Percentiles rank a stretch among this genome's conserved stretches.
These are phyloP conservation scores for Epicoccum sorghinum DNA, from an alignment of 2,329 filamentous ascomycete species.

Conservation along the genomic window DNA sequence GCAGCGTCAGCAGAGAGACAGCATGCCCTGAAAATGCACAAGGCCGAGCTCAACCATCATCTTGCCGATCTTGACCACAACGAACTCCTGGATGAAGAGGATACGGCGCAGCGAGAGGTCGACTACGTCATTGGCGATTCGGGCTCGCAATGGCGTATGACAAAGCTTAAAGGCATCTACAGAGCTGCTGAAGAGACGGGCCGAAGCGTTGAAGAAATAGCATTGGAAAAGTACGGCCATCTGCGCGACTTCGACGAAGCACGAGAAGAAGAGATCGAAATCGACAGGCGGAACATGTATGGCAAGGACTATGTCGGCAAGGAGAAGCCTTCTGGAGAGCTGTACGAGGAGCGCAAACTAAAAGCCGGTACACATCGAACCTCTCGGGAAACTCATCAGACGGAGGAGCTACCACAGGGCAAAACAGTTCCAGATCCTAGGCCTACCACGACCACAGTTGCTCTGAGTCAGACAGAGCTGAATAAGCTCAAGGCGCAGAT, in stretches of 20 bases:
- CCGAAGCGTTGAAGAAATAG: constrained; percentile 78
- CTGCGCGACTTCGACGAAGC: constrained; percentile 89
- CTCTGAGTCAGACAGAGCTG: constrained; percentile 76
- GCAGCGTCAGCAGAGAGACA: constrained; percentile 59
- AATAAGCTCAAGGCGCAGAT: constrained; percentile 92
- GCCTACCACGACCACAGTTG: constrained; percentile 55
- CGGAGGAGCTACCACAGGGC: constrained; percentile 57
- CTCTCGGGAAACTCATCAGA: constrained; percentile 30
- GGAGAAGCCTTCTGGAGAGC: constrained; percentile 83
- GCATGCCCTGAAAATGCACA: constrained; percentile 74
- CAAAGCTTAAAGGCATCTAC: constrained; percentile 86
- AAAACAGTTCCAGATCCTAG: constrained; percentile 62
- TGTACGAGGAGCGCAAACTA: constrained; percentile 77
- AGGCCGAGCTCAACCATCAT: constrained; percentile 80
- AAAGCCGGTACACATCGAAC: constrained; percentile 59
- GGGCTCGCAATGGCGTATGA: constrained; percentile 96
- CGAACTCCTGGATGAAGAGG: constrained; percentile 40
- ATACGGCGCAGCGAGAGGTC: constrained; percentile 66
- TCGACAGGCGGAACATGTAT: constrained; percentile 82
- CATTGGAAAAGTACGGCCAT: constrained; percentile 79
- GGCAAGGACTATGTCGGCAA: constrained; percentile 84
- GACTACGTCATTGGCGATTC: constrained; percentile 87
- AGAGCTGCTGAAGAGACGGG: constrained; percentile 75
- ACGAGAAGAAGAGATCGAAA: constrained; percentile 87
- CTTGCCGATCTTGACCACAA: constrained; percentile 62